phyloP scores from a whole-genome alignment of 192 early-diverging fungal species.

The Phycomyces nitens region DNA sequence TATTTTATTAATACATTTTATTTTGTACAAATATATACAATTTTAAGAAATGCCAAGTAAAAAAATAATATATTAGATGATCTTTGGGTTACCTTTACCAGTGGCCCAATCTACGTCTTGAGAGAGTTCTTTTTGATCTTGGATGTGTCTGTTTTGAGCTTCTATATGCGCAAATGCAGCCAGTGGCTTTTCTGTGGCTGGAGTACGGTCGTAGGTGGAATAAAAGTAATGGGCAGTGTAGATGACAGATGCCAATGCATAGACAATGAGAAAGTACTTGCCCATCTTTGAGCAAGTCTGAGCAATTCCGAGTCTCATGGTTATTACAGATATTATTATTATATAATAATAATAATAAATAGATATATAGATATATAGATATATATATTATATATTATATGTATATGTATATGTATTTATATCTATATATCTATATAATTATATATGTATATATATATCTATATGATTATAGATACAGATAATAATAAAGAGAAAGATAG shows the following conservation, averaged over 20 bases:
- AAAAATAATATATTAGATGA: too few relatives aligned
- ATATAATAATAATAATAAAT: not conserved
- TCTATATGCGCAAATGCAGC: not conserved
- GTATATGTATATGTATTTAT: too few relatives aligned
- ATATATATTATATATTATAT: too few relatives aligned
- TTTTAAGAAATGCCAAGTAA: not conserved
- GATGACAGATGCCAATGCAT: slow-evolving; percentile 23
- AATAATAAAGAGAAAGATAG: not conserved
- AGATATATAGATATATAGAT: not conserved
- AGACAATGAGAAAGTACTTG: slow-evolving; percentile 26
- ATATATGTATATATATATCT: too few relatives aligned
- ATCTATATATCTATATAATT: too few relatives aligned
- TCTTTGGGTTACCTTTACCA: slow-evolving; percentile 9
- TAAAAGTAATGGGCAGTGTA: slow-evolving; percentile 29
- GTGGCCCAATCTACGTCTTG: not conserved
- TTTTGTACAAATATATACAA: not conserved
- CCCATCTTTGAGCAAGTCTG: slow-evolving; percentile 12
- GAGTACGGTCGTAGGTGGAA: not conserved
- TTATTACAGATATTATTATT: not conserved
- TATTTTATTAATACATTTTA: not conserved
- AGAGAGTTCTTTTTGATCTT: not conserved
- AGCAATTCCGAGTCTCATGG: slow-evolving; percentile 1
- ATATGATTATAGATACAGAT: too few relatives aligned
- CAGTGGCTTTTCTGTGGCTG: not conserved
- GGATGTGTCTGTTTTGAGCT: slow-evolving; percentile 3